phyloP scores from a whole-genome alignment of 805 yeast genomes.

The Grigorovia jiainica region DNA sequence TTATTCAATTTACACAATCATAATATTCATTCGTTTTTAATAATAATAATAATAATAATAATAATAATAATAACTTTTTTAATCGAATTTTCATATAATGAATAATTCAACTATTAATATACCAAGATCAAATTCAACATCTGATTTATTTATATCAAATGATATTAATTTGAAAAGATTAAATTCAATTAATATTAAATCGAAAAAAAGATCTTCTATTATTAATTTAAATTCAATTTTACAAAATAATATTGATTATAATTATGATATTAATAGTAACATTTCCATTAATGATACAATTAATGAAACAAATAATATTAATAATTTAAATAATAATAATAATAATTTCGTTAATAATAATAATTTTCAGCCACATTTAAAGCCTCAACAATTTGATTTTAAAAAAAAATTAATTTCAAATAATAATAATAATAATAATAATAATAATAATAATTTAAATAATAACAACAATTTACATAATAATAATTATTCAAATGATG shows the following conservation, averaged over 20 bases:
- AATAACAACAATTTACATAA: neutral
- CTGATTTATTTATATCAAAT: conserved; percentile 15
- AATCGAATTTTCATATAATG: too few relatives aligned
- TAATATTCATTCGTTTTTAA: too few relatives aligned
- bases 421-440: neutral
- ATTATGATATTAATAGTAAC: neutral
- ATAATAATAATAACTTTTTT: too few relatives aligned
- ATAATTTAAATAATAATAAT: neutral
- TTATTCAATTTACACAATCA: too few relatives aligned
- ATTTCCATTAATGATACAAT: neutral
- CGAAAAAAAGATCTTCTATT: neutral
- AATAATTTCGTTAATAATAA: neutral
- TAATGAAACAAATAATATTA: neutral
- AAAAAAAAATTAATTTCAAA: neutral
- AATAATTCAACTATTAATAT: neutral
- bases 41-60: too few relatives aligned
- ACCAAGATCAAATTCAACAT: conserved; percentile 20
- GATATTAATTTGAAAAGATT: neutral
- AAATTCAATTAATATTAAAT: neutral
- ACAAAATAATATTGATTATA: neutral
- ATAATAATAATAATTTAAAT: neutral
- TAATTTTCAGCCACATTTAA: neutral
- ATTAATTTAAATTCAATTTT: conserved; percentile 3
- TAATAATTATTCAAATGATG: neutral
- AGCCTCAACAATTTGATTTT: neutral